phyloP scores from a whole-genome alignment of 305 asterid species.

The Fraxinus baroniana region DNA sequence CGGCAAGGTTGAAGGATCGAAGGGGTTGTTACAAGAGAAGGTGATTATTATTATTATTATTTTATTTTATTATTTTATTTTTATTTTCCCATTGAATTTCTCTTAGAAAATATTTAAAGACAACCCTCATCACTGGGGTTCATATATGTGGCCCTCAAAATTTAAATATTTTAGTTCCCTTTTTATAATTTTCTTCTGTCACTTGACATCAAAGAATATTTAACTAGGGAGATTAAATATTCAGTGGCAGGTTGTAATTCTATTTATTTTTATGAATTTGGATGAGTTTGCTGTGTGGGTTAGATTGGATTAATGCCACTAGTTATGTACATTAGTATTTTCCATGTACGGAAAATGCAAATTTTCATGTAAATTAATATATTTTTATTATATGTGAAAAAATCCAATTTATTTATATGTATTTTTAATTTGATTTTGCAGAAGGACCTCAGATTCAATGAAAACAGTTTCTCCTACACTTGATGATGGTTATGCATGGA shows the following conservation, averaged over 20 bases:
- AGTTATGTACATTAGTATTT: background rate
- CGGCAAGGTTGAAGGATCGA: constrained; percentile 39
- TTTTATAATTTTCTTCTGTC: background rate
- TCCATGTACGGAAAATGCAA: background rate
- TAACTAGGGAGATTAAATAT: background rate
- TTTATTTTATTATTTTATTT: too few relatives aligned
- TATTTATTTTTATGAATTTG: background rate
- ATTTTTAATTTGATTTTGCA: constrained; percentile 19
- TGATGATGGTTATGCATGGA: constrained; percentile 67
- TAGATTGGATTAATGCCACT: background rate
- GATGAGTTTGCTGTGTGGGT: background rate
- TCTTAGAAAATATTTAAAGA: background rate
- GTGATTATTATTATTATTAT: constrained; percentile 34
- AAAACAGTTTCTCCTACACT: constrained; percentile 22
- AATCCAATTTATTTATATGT: background rate
- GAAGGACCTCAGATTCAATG: constrained; percentile 46
- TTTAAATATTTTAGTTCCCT: too few relatives aligned
- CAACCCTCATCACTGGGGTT: background rate
- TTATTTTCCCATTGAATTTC: background rate
- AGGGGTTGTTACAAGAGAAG: constrained; percentile 82
- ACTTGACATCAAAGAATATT: background rate
- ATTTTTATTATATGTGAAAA: background rate
- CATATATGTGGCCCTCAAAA: background rate
- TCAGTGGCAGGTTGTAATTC: background rate
- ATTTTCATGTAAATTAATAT: background rate